Percentiles rank a stretch among this genome's conserved stretches.
phyloP scores from a whole-genome alignment of 164 flowering plant genomes.

The Protea cynaroides region DNA sequence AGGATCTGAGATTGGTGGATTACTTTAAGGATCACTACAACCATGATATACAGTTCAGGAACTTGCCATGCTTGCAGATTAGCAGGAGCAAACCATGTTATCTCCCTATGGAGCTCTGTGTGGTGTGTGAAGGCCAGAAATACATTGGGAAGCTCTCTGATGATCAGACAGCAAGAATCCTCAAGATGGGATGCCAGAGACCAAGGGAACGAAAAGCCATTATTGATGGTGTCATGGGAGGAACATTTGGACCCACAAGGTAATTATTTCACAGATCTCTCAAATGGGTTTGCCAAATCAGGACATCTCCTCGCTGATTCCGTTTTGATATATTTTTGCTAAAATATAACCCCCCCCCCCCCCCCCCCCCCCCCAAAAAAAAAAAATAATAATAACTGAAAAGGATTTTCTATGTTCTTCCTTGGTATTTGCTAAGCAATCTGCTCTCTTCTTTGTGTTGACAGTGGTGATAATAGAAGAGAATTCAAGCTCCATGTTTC shows the following conservation, averaged over 20 bases:
- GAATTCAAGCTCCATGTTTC: constrained; percentile 76
- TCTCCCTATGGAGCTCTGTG: constrained; percentile 96
- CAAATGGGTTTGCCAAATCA: neutral
- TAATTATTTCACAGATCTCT: constrained; percentile 22
- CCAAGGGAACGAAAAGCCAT: constrained; percentile 74
- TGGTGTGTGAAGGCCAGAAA: constrained; percentile 93
- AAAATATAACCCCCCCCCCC: too few relatives aligned
- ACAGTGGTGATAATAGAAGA: constrained; percentile 55
- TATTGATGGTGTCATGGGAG: constrained; percentile 65
- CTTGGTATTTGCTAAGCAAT: neutral
- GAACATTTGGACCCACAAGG: constrained; percentile 82
- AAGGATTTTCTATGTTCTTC: neutral
- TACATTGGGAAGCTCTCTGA: constrained; percentile 88
- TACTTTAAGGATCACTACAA: constrained; percentile 86
- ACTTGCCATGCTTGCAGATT: constrained; percentile 90
- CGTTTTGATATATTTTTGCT: too few relatives aligned
- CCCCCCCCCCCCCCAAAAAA: too few relatives aligned
- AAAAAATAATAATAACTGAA: too few relatives aligned
- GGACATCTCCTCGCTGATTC: too few relatives aligned
- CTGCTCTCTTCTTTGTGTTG: constrained; percentile 1
- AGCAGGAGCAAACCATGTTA: constrained; percentile 91
- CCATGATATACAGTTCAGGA: constrained; percentile 73
- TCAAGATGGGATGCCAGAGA: constrained; percentile 81
- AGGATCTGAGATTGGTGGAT: constrained; percentile 45
- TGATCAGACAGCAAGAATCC: constrained; percentile 79